Base-by-base conservation (phyloP, 176 grass and related monocot species). In the Cymbopogon citratus region DNA sequence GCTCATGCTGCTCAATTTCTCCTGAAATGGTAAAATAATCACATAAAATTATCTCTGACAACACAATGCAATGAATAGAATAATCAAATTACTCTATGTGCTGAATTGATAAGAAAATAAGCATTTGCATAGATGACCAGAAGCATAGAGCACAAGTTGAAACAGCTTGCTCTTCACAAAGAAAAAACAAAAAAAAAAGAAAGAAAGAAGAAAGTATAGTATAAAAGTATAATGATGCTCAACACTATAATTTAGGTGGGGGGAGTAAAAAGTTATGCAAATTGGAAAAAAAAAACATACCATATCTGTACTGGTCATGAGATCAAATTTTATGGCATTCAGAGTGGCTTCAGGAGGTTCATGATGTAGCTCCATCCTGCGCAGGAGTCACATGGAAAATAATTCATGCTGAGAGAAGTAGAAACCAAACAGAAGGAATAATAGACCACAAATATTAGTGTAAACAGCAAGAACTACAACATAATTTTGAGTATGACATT, bases 241-340 rank as follows among this genome's bases (percentile, higher is more conserved):
- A 66, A 33, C 14, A 75, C 29, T 69, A 43, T 45, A 67, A 31
- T 78, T 57, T 15, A 12, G 13, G 1, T 19, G 18, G 23, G 8
- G 1, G 29, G 33, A 29, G 28, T 35, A 33, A 19, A 51, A 51
- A 33, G 35, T 27, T 63, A 44, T 79, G 57, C 33, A 52, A 74
- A 13, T 76, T 28, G 76, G 31, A 3, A 33, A 33, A 76, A 35
- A 12, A 24, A 59, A 12, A 24, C 88, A 92, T 94, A 98, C 95
- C 46, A 98, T 95, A 23, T 98, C 95, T 70, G 23, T 51, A 82
- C 62, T 75, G 57, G 66, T 85, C 95, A 98, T 88, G 44, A 98
- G 80, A 33, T 84, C 88, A 82, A 95, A 98, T 41, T 82, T 69
- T 54, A 98, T 65, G 60, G 87, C 82, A 18, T 74, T 93, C 39